phyloP scores from a whole-genome alignment of 139 green algal species.

The Zygnema cylindricum region DNA sequence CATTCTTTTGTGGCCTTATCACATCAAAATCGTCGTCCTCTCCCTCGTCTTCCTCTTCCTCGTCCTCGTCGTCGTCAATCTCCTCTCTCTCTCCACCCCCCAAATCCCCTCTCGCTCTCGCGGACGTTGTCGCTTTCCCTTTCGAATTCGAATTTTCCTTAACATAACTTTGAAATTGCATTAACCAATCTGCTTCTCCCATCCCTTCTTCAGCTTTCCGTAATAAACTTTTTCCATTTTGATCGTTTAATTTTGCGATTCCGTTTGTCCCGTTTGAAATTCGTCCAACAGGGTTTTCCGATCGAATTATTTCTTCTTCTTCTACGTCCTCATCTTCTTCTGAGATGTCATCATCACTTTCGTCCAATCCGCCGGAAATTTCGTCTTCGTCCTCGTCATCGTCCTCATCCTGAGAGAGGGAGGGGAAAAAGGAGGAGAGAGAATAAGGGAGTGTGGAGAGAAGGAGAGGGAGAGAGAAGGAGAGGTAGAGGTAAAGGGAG shows the following conservation, averaged over 20 bases:
- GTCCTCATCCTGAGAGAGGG: conserved; percentile 27
- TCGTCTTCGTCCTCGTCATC: conserved; percentile 1
- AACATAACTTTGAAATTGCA: neutral
- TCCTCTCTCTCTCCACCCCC: neutral
- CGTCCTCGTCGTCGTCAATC: conserved; percentile 17
- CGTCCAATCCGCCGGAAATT: neutral
- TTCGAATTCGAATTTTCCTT: neutral
- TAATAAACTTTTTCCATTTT: neutral
- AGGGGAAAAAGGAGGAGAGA: no score
- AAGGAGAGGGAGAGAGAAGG: no score
- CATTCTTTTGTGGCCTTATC: no score
- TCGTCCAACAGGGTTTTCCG: neutral
- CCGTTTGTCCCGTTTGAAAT: neutral
- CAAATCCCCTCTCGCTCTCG: neutral
- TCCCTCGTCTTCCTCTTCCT: conserved; percentile 42
- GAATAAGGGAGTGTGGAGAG: no score
- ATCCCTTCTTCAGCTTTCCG: neutral
- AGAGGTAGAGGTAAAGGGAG: no score
- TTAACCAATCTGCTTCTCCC: neutral
- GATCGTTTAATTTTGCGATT: neutral
- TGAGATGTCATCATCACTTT: neutral
- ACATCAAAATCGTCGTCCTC: no score
- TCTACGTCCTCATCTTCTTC: neutral
- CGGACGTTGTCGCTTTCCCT: neutral
- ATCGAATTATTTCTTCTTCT: neutral